These are phyloP conservation scores for Buddleja alternifolia DNA, from an alignment of 257 asterid species.

Conservation along the genomic window DNA sequence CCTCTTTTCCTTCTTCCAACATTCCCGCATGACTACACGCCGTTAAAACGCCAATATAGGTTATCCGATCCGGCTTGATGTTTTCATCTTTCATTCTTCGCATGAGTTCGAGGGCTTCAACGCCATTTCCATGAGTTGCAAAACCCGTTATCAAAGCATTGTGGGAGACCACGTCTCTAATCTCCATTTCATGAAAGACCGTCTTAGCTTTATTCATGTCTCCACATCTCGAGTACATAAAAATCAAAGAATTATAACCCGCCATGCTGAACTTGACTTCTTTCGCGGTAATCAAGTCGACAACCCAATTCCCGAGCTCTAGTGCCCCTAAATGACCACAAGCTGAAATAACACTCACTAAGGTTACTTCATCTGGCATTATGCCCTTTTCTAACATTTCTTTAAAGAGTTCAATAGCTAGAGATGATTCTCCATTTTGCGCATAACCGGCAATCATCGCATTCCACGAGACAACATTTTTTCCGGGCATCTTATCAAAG, in stretches of 20 bases:
- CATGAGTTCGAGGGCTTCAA: slow-evolving; percentile 53
- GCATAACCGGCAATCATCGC: slow-evolving; percentile 75
- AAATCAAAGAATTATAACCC: slow-evolving; percentile 59
- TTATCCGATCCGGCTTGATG: slow-evolving; percentile 57
- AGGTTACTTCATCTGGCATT: slow-evolving; percentile 72
- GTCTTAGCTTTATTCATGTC: slow-evolving; percentile 54
- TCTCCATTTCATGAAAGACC: slow-evolving; percentile 51
- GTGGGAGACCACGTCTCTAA: slow-evolving; percentile 65
- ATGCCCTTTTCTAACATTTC: slow-evolving; percentile 48
- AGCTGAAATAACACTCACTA: slow-evolving; percentile 69
- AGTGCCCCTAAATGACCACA: slow-evolving; percentile 83
- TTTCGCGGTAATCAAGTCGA: slow-evolving; percentile 40
- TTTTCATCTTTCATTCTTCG: slow-evolving; percentile 53
- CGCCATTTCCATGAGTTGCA: slow-evolving; percentile 68
- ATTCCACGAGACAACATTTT: slow-evolving; percentile 71
- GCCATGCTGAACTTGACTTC: slow-evolving; percentile 46
- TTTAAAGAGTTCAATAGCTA: slow-evolving; percentile 64
- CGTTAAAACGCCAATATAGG: slow-evolving; percentile 59
- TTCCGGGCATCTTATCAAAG: slow-evolving; percentile 62
- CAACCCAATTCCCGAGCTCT: slow-evolving; percentile 59
- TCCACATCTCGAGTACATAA: slow-evolving; percentile 85
- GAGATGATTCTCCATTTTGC: slow-evolving; percentile 66
- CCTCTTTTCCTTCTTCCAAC: slow-evolving; percentile 51
- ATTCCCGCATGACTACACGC: slow-evolving; percentile 83
- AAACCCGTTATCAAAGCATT: slow-evolving; percentile 72